Base-by-base conservation (phyloP, 345 rosid genomes). In the Anacardium occidentale region DNA sequence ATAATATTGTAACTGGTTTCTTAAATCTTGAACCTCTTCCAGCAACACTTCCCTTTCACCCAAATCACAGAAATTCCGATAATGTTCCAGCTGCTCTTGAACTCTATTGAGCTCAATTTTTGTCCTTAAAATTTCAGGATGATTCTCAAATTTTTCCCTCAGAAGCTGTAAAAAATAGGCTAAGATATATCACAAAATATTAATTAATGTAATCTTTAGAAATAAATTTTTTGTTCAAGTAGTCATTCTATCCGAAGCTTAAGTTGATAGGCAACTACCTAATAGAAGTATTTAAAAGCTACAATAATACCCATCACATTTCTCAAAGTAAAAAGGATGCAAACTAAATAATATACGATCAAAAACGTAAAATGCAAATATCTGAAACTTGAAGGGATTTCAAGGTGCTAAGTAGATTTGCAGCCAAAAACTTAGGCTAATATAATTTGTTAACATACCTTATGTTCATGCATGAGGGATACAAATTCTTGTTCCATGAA, bases 1-100 rank as follows among this genome's bases (percentile, higher is more conserved):
- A 74, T 93, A 93, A 67, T 72, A 83, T 56, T 96, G 97, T 69
- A 96, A 81, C 73, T 96, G 99, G 70, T 80, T 87, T 85, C 95
- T 79, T 77, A 96, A 82, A 78, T 93, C 98, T 66, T 89, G 97
- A 78, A 91, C 83, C 83, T 93, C 99, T 82, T 96, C 98, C 85
- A 91, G 48, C 80, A 96, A 73, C 44, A 93, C 97, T 82, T 91
- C 98, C 78, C 89, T 85, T 84, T 96, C 99, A 62, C 97, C 97
- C 82, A 91, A 80, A 54, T 91, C 89, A 72, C 72, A 88, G 77
- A 93, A 96, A 80, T 90, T 93, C 57, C 84, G 83, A 75, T 82
- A 91, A 42, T 83, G 77, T 75, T 93, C 97, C 44, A 96, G 85
- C 84, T 93, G 97, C 77, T 90, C 98, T 75, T 86, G 90, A 66